Conservation (phyloP, 2,329 filamentous ascomycete species). For the Venturia asperata region DNA sequence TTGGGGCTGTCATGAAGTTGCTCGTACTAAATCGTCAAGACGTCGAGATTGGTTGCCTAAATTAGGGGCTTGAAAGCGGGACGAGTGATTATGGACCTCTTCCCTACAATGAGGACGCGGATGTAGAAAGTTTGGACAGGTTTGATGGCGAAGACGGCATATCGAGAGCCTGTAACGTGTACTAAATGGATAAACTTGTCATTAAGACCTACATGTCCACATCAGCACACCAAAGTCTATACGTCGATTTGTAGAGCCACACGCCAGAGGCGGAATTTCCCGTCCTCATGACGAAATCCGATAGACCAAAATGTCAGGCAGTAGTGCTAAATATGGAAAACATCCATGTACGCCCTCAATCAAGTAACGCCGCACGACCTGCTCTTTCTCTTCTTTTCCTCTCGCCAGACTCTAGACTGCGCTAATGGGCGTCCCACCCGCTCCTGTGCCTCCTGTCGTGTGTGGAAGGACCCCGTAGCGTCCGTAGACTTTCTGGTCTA, state of each 20-base stretch:
- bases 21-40: neutral
- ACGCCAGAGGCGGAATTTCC: neutral
- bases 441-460: constrained; percentile 6
- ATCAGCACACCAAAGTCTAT: constrained; percentile 9
- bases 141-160: too few species aligned
- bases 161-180: too few species aligned
- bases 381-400: neutral
- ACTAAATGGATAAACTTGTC: neutral
- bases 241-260: constrained; percentile 1
- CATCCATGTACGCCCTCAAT: neutral
- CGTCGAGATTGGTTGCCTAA: neutral
- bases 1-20: too few species aligned
- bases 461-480: constrained; percentile 77
- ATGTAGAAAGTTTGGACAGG: too few species aligned
- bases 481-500: constrained; percentile 94
- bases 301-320: constrained; percentile 8
- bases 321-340: neutral
- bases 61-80: neutral
- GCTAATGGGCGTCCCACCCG: constrained; percentile 1
- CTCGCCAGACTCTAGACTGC: neutral
- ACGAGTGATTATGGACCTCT: neutral
- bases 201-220: neutral
- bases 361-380: neutral
- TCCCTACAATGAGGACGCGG: neutral
- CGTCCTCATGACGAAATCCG: constrained; percentile 5